These are phyloP conservation scores for Neotropicomus parvogracilis DNA, from an alignment of 1,284 basidiomycete species.

Conservation along the genomic window DNA sequence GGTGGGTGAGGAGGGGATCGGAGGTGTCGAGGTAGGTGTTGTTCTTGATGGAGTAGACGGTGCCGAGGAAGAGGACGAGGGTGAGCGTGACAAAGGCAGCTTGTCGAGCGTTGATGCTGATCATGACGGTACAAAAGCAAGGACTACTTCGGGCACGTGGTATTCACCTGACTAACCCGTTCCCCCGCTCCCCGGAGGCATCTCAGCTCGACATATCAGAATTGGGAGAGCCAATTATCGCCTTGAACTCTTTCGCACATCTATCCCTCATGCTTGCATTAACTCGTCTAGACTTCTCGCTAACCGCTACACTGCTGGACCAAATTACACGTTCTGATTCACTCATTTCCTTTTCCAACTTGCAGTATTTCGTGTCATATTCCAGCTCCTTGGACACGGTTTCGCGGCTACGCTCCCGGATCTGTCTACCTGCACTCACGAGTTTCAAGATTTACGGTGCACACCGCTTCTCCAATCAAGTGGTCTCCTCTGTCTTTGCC, in stretches of 20 bases:
- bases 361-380: neutral
- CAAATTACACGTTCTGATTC: neutral
- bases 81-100: conserved; percentile 31
- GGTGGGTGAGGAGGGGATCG: conserved; percentile 60
- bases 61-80: conserved; percentile 47
- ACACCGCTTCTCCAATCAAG: neutral
- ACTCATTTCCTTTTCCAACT: neutral
- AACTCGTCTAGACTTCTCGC: neutral
- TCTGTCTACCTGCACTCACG: neutral
- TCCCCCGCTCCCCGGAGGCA: no score
- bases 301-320: neutral
- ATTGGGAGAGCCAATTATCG: no score
- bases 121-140: conserved; percentile 18
- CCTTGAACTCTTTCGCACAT: neutral
- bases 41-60: conserved; percentile 49
- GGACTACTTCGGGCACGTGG: no score
- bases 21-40: conserved; percentile 66
- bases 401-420: neutral
- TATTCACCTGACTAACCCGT: no score
- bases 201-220: no score
- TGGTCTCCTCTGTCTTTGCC: neutral
- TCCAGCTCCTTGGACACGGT: neutral
- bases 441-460: neutral
- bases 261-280: conserved; percentile 1
- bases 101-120: conserved; percentile 23